A percentile compares a stretch with the other conserved stretches of the same genome.
Evolutionary conservation across 805 yeast genomes (phyloP).

Genomic region (Wilhelminamyces savonicus): DNA sequence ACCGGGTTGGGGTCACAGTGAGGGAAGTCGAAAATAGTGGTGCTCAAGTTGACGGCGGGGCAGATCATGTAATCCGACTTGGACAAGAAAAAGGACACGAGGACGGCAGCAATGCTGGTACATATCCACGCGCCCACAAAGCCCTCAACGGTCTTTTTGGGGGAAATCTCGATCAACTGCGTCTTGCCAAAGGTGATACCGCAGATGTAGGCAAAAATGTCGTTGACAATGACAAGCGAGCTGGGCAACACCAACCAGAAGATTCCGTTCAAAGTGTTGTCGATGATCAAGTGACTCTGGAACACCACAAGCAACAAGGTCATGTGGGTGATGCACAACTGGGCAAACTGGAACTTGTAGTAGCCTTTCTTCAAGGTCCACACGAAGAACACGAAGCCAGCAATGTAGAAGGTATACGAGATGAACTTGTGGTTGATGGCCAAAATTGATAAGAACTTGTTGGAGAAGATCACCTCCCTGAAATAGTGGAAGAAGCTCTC

Average conservation of each 20-base stretch:
- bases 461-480: constrained; percentile 44
- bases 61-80: constrained; percentile 76
- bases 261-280: constrained; percentile 82
- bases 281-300: constrained; percentile 90
- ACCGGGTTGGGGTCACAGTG: constrained; percentile 84
- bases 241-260: constrained; percentile 94
- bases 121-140: constrained; percentile 97
- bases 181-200: constrained; percentile 96
- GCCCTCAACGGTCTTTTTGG: constrained; percentile 97
- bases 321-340: constrained; percentile 92
- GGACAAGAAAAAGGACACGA: constrained; percentile 58
- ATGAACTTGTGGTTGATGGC: constrained; percentile 78
- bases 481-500: constrained; percentile 70
- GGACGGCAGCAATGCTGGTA: constrained; percentile 68
- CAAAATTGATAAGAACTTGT: constrained; percentile 48
- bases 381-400: constrained; percentile 88
- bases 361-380: constrained; percentile 83
- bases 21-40: constrained; percentile 55
- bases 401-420: constrained; percentile 74
- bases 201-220: constrained; percentile 92
- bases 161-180: constrained; percentile 87
- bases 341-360: constrained; percentile 88
- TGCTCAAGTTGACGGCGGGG: constrained; percentile 67
- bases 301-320: constrained; percentile 81
- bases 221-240: constrained; percentile 87